Conservation (phyloP, 2,329 filamentous ascomycete genomes). For the Alternaria arborescens region DNA sequence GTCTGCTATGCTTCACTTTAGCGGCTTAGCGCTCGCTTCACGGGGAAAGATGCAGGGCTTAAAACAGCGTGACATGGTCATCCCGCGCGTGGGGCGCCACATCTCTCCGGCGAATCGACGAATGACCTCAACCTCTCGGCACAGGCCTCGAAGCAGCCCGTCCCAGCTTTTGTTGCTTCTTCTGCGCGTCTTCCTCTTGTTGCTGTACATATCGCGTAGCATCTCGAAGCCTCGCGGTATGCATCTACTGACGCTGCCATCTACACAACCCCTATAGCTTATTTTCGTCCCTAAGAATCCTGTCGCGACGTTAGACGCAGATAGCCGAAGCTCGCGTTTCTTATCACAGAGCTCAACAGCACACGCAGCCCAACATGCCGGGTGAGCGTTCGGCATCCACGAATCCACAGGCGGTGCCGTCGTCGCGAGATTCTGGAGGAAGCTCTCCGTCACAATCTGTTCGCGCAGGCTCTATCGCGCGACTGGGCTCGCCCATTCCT, state of each 20-base stretch:
- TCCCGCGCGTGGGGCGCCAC: conserved; percentile 22
- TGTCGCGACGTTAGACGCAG: conserved; percentile 32
- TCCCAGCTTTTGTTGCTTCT: conserved; percentile 14
- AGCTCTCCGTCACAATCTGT: conserved; percentile 53
- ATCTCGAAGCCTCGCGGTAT: conserved; percentile 2
- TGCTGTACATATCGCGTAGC: neutral
- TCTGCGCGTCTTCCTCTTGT: conserved; percentile 14
- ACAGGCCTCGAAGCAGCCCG: conserved; percentile 23
- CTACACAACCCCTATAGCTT: conserved; percentile 4
- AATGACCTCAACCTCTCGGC: conserved; percentile 40
- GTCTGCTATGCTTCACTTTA: conserved; percentile 20
- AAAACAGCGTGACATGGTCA: conserved; percentile 27
- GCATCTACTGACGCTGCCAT: neutral
- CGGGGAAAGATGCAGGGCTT: conserved; percentile 4
- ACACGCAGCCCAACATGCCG: conserved; percentile 29
- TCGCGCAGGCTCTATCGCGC: conserved; percentile 63
- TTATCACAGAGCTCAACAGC: conserved; percentile 11
- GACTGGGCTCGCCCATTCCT: conserved; percentile 65
- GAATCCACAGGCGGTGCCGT: conserved; percentile 35
- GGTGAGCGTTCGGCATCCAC: conserved; percentile 32
- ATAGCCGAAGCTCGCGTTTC: conserved; percentile 27
- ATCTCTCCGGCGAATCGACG: conserved; percentile 13
- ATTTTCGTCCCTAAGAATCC: conserved; percentile 9
- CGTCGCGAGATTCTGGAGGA: conserved; percentile 34
- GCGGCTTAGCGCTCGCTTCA: conserved; percentile 31